Evolutionary conservation across 345 rosid species (phyloP), one percentile per base, ranked within the genome.

Genomic region (Pelargonium nanum): DNA sequence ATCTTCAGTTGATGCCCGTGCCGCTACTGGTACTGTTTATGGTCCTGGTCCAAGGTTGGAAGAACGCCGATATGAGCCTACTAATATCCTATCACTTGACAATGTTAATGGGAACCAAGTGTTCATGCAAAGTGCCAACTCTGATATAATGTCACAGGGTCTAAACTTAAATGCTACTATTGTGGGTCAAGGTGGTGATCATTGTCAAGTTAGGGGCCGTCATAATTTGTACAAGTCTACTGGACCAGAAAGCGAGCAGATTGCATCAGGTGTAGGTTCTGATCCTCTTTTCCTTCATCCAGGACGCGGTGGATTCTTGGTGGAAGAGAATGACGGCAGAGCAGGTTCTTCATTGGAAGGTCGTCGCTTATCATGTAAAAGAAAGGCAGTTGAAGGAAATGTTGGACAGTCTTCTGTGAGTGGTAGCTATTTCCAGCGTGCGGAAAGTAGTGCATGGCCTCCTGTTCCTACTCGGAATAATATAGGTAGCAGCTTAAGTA

Each of bases 311-410:
- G 80, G 76, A 56, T 81, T 71, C 66, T 52, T 68, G 21, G 56
- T 44, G 5, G 83, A 71, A 62, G 78, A 62, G 53, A 76, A 55
- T 75, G 75, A 64, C 57, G 74, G 65, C 62, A 74, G 81, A 67
- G 74, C 75, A 0, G 81, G 80, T 62, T 70, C 79, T 57, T 76
- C 85, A 48, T 62, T 65, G 55, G 92, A 80, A 52, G 86, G 85
- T 13, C 80, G 72, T 1, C 92, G 80, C 53, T 64, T 73, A 24
- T 79, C 95, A 40, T 74, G 85, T 73, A 92, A 92, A 76, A 82
- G 98, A 77, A 92, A 89, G 76, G 78, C 89, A 24, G 65, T 78
- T 28, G 98, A 82, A 65, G 86, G 76, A 26, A 75, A 78, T 68
- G 65, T 80, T 32, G 95, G 85, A 21, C 87, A 81, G 63, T 74